Evolutionary conservation across 2,329 filamentous ascomycete genomes (phyloP), one percentile per base, ranked within the genome.

Genomic region (Ceratocystis smalleyi): DNA sequence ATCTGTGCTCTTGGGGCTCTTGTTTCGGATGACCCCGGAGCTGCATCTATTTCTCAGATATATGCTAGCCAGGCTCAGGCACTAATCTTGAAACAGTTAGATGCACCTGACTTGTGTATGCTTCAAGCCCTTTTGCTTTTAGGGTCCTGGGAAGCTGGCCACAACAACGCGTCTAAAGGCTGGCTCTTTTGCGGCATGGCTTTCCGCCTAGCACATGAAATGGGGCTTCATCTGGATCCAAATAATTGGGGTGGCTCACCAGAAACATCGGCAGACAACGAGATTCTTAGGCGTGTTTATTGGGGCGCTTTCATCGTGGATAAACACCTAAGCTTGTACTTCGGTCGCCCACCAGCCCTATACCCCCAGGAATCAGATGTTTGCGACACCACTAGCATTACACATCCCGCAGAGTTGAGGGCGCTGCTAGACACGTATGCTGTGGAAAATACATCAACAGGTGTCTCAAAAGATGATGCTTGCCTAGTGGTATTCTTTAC

Each of bases 121-220:
- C 69, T 79, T 7, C 76, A 79, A 65, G 75, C 77, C 0, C 69
- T 80, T 15, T 71, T 77, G 4, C 67, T 80, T 0, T 65, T 80
- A 1, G 76, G 77, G 8, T 77, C 80, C 64, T 72, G 75, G 17
- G 77, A 78, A 66, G 78, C 79, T 51, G 78, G 77, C 2, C 74
- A 75, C 24, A 76, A 77, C 0, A 74, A 75, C n/a, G 71, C 74
- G 1, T 79, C 77, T 19, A 80, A 78, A 63, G 78, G 78, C 12
- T 80, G 78, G 78, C 70, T 80, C 1, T 79, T 78, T 62, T 79
- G 77, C 32, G 77, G 78, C 59, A 79, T 80, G 77, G 77, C 77
- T 7, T 80, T 79, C 67, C 74, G 78, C 3, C 71, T 80, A 15
- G 75, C 77, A 0, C 77, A 79, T 61, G 78, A 79, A 67, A 80